Base-by-base conservation (phyloP, 164 flowering plant species). In the Magnolia sinica region DNA sequence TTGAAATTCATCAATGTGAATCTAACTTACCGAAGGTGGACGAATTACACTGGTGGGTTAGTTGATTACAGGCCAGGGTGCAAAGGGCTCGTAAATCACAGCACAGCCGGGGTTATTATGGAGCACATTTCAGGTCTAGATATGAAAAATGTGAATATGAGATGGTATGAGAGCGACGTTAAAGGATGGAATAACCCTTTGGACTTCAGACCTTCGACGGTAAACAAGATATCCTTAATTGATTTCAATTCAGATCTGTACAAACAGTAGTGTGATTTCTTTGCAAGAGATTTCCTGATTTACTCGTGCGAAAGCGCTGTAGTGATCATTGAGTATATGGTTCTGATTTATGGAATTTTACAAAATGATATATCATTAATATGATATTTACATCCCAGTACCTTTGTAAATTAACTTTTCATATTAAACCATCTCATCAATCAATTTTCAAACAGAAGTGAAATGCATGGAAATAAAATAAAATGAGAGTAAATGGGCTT, bases 1-100 rank as follows among this genome's bases (percentile, higher is more conserved):
- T n/a, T 96, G 79, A 88, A 82, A 64, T 91, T 96, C 83, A 77
- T 63, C 13, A 91, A 92, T 71, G 82, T 91, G 84, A 83, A 89
- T 51, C 64, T 94, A n/a, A 89, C 88, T 7, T 93, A 83, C 84
- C 86, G 79, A 84, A 91, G 99, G 78, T 87, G 91, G 93, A 94
- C 97, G 16, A 77, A 88, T 37, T 92, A 84, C 72, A 11, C 29
- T 0, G 96, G 81, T 9, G 98, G 96, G 50, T 76, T 91, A 76
- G 88, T 90, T 19, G 98, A 94, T 80, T 92, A 94, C 74, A 86
- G 98, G 79, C 98, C 98, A 2, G 98, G 98, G 50, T 96, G 99
- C 82, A 81, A 72, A 72, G 99, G 91, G n/a, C 90, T 96, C n/a
- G 96, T 96, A 24, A 88, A 91, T 50, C 96, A 87, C 80, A 85